Percentiles rank a stretch among this genome's conserved stretches.
Evolutionary conservation across 1,284 basidiomycete genomes (phyloP).

Genomic region (Trichosporon ovoides): DNA sequence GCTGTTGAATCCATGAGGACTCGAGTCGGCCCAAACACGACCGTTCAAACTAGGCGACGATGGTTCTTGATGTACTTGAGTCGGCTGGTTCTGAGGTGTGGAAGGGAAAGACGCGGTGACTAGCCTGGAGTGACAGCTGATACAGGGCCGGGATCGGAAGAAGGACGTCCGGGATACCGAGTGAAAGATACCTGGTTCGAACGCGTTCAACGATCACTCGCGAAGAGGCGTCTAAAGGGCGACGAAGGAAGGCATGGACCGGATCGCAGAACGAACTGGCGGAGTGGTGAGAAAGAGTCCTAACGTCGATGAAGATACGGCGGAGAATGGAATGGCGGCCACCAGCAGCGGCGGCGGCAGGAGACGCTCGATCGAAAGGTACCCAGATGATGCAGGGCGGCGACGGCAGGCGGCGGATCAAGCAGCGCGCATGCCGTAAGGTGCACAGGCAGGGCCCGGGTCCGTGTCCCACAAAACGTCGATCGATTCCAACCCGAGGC

Average conservation of each 20-base stretch:
- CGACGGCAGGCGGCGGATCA: neutral
- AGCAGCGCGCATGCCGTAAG: constrained; percentile 1
- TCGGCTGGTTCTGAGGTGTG: neutral
- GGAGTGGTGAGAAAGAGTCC: too few relatives aligned
- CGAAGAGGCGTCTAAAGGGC: too few relatives aligned
- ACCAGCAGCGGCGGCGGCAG: neutral
- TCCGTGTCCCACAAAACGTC: neutral
- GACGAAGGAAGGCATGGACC: too few relatives aligned
- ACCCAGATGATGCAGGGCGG: neutral
- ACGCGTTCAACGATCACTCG: too few relatives aligned
- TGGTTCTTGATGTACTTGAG: neutral
- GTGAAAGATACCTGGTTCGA: too few relatives aligned
- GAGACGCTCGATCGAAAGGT: neutral
- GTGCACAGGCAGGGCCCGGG: neutral
- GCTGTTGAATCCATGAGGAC: neutral
- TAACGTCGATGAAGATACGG: too few relatives aligned
- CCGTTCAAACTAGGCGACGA: neutral
- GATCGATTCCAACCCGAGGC: neutral
- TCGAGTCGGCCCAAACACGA: neutral
- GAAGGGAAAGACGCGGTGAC: neutral
- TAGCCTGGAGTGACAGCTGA: neutral
- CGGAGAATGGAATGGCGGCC: too few relatives aligned
- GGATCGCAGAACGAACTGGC: too few relatives aligned
- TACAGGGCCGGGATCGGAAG: too few relatives aligned
- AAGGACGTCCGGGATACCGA: neutral